phyloP scores from a whole-genome alignment of 805 yeast genomes.

The Yamadazyma olivae region DNA sequence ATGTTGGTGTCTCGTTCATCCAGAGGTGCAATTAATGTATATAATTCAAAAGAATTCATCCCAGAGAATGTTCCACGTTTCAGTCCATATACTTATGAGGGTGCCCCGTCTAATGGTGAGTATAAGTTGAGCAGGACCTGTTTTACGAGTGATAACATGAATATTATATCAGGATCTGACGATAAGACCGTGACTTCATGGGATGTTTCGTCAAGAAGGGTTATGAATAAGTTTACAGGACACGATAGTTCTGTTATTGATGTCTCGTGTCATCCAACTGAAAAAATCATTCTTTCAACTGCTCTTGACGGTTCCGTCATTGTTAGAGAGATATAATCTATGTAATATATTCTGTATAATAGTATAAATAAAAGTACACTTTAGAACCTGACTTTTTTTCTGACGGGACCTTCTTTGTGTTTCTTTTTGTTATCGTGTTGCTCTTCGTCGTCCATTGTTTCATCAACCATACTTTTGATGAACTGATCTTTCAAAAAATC shows the following conservation, averaged over 20 bases:
- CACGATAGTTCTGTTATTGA: constrained; percentile 63
- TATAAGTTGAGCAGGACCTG: constrained; percentile 48
- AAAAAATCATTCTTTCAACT: constrained; percentile 41
- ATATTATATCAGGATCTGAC: constrained; percentile 57
- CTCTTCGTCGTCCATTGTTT: constrained; percentile 6
- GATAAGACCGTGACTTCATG: constrained; percentile 58
- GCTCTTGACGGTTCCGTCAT: constrained; percentile 58
- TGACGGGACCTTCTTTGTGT: constrained; percentile 4
- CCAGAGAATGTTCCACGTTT: constrained; percentile 38
- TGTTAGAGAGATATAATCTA: constrained; percentile 37
- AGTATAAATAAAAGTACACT: neutral
- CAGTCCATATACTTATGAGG: constrained; percentile 50
- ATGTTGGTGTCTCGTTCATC: constrained; percentile 49
- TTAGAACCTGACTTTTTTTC: constrained; percentile 19
- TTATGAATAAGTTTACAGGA: constrained; percentile 51
- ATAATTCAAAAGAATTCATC: constrained; percentile 44
- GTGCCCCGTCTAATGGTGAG: constrained; percentile 51
- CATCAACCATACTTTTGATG: constrained; percentile 13
- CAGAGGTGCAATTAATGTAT: constrained; percentile 56
- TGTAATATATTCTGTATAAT: too few relatives aligned
- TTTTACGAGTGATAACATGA: constrained; percentile 39
- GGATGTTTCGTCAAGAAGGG: constrained; percentile 51
- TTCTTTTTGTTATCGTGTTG: constrained; percentile 1
- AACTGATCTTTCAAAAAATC: constrained; percentile 18
- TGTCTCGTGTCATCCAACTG: constrained; percentile 50